Base-by-base conservation (phyloP, 225 moss, liverwort and hornwort genomes). In the Rhytidiadelphus loreus region DNA sequence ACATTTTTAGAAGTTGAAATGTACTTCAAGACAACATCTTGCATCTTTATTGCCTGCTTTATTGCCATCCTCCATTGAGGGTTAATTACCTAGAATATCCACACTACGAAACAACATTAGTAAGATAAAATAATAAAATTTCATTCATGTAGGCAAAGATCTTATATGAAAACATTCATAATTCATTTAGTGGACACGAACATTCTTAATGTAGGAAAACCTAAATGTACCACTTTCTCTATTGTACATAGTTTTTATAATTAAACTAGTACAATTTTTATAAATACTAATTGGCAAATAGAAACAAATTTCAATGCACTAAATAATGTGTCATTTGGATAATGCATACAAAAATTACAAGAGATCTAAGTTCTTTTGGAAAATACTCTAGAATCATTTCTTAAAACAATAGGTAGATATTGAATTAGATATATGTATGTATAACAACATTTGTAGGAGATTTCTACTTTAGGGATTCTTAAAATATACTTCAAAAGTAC, bases 381-480 rank as follows among this genome's bases (percentile, higher is more conserved):
- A 73, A 73, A 18, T 44, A 8, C 3, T 43, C 9, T 71, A 9
- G 2, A 71, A 16, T 28, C 9, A 44, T 16, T 44, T 71, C 0
- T 41, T 41, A n/a, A n/a, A 70, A 70, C 6, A 70, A 25, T 25
- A 41, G 8, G 0, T 41, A 25, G 5, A 8, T 14, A 41, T 14
- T 69, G 5, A 39, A 12, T 39, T 39, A 4, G 4, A 71, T 43
- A 15, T 15, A 16, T 25, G 18, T 14, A 44, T 10, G 44, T 9
- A 71, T 41, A 26, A 10, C 28, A 72, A 44, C 3, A 44, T 29
- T 44, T 44, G 26, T 25, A 1, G 15, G 5, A 2, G 0, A 71
- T 43, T 1, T 6, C 9, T 72, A 72, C 3, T 71, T 6, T 3
- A 28, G 3, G 0, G 3, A 0, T 44, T 6, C 17, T 16, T 6